Evolutionary conservation across 164 flowering plant species (phyloP).

Genomic region (Cinnamomum micranthum): DNA sequence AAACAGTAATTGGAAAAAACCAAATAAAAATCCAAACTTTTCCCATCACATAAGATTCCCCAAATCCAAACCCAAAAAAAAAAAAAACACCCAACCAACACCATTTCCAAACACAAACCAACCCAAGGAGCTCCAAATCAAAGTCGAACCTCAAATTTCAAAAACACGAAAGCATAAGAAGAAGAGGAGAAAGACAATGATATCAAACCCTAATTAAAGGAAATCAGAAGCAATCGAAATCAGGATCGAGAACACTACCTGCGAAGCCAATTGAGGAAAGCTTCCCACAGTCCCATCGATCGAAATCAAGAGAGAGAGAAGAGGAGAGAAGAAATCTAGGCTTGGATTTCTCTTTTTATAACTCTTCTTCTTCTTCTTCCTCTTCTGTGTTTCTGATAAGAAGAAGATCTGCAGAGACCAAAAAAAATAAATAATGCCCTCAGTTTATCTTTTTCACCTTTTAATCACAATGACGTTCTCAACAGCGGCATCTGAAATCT

Average conservation of each 20-base stretch:
- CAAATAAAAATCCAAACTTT: too few relatives aligned
- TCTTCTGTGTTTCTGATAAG: background rate
- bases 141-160: background rate
- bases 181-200: background rate
- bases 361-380: background rate
- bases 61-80: background rate
- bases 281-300: constrained; percentile 8
- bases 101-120: background rate
- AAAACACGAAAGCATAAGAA: background rate
- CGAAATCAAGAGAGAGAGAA: background rate
- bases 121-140: background rate
- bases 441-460: too few relatives aligned
- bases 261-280: constrained; percentile 10
- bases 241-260: background rate
- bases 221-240: background rate
- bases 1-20: too few relatives aligned
- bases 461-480: background rate
- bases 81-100: background rate
- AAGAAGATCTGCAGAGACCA: background rate
- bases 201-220: too few relatives aligned
- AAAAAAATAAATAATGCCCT: background rate
- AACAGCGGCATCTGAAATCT: background rate
- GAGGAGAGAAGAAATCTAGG: background rate
- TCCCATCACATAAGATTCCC: background rate
- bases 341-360: background rate